phyloP scores from a whole-genome alignment of 2,329 filamentous ascomycete species.

The Phialophora chinensis region DNA sequence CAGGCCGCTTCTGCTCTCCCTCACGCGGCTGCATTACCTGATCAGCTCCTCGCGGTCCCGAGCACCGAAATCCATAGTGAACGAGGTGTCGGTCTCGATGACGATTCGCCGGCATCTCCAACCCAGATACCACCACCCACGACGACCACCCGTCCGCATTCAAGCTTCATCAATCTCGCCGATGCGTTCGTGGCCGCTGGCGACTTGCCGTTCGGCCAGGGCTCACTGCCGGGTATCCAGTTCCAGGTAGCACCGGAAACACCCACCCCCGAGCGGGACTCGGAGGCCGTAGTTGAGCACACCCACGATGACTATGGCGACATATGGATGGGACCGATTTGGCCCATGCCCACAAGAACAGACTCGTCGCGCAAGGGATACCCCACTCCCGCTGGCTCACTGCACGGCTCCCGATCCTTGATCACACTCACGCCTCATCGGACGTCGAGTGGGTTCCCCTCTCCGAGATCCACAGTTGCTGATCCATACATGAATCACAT shows the following conservation, averaged over 20 bases:
- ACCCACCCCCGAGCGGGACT: constrained; percentile 10
- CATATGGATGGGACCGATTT: constrained; percentile 28
- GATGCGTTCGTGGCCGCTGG: constrained; percentile 34
- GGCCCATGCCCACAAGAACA: constrained; percentile 14
- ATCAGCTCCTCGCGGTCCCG: neutral
- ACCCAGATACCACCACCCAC: neutral
- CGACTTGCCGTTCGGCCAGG: constrained; percentile 25
- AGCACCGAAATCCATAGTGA: neutral
- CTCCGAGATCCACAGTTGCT: constrained; percentile 4
- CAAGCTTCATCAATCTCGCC: constrained; percentile 26
- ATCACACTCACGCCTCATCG: constrained; percentile 19
- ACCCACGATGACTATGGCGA: constrained; percentile 30
- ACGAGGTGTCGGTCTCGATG: neutral
- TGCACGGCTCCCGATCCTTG: neutral
- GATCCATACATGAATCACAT: constrained; percentile 34
- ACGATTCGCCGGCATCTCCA: neutral
- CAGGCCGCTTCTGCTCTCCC: constrained; percentile 14
- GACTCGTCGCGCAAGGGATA: neutral
- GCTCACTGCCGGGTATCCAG: constrained; percentile 8
- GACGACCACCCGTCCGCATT: neutral
- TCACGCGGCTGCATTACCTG: neutral
- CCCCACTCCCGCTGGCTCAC: neutral
- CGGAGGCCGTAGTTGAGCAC: neutral
- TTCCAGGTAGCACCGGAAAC: constrained; percentile 17
- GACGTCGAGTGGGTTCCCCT: constrained; percentile 1